Base-by-base conservation (phyloP, 768 basidiomycete genomes). In the Pleurotus citrinopileatus region DNA sequence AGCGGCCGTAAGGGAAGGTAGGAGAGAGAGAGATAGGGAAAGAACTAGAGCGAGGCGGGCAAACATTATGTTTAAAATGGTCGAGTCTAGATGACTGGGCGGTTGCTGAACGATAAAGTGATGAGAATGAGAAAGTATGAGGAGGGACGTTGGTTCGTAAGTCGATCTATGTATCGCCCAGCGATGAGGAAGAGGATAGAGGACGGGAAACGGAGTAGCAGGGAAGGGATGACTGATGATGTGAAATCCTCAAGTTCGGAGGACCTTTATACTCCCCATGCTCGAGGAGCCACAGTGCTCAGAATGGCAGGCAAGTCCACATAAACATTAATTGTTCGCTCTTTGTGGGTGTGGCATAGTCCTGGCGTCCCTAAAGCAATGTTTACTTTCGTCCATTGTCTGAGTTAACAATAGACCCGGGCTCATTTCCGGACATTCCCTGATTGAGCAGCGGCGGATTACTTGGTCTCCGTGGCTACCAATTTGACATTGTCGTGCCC, bases 1-100 rank as follows among this genome's bases (percentile, higher is more conserved):
- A 0, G 76, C 79, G 34, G 48, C 19, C 17, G 48, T 25, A 22
- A 37, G 23, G 23, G 48, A 15, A 12, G 48, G 34, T 10, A 51
- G 6, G 22, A 51, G 48, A 32, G 32, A 37, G 34, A 51, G 19
- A 32, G 20, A 6, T 7, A 51, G 32, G 34, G 48, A 51, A 13
- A 51, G 29, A 15, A 29, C 13, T 19, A 32, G 28, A 19, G 19
- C 15, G 17, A 32, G n/a, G 23, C 43, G 26, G 6, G 43, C 8
- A 22, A 44, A 44, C 43, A 44, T 44, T 17, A 26, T 44, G 43
- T 22, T 25, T 23, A 19, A 13, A 13, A 12, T 12, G 10, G 38
- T 20, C 5, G 17, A 6, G 38, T 20, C 38, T 13, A 20, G n/a
- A n/a, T n/a, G n/a, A n/a, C n/a, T n/a, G n/a, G 15, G 38, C 7